Conservation (phyloP, 1,284 basidiomycete species). For the Phenoliferia sp. region DNA sequence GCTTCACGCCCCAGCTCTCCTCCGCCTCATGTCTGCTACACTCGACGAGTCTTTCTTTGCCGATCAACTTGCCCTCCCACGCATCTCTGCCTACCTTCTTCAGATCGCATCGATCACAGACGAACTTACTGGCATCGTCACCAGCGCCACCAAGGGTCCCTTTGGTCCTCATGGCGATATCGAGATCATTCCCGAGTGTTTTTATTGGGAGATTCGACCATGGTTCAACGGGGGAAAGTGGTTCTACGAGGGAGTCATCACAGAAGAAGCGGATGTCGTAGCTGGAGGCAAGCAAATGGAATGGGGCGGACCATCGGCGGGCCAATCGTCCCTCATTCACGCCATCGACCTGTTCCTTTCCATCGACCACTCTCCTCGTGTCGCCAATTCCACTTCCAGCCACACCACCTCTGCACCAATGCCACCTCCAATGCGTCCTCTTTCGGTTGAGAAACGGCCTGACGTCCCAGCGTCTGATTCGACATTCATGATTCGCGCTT, state of each 20-base stretch:
- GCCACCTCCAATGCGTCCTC: neutral
- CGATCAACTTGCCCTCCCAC: constrained; percentile 62
- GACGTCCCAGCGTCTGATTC: constrained; percentile 37
- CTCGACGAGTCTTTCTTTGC: constrained; percentile 90
- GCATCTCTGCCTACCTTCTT: constrained; percentile 68
- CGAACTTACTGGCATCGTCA: constrained; percentile 58
- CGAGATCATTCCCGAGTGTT: constrained; percentile 59
- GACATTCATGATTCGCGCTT: constrained; percentile 72
- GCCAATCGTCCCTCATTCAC: constrained; percentile 83
- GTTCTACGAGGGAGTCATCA: constrained; percentile 72
- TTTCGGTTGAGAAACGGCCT: neutral
- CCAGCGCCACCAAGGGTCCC: neutral
- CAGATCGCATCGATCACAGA: constrained; percentile 64
- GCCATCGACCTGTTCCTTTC: constrained; percentile 85
- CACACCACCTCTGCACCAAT: constrained; percentile 11
- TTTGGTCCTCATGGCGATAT: constrained; percentile 7
- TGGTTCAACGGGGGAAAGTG: constrained; percentile 88
- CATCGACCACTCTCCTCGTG: constrained; percentile 56
- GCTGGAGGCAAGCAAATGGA: constrained; percentile 43
- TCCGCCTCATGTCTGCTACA: constrained; percentile 77
- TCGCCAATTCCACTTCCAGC: constrained; percentile 7
- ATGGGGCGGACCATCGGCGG: constrained; percentile 82
- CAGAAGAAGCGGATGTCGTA: constrained; percentile 44
- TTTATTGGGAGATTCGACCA: constrained; percentile 79
- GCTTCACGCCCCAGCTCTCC: constrained; percentile 76